A percentile compares a stretch with the other conserved stretches of the same genome.
Evolutionary conservation across 2,329 filamentous ascomycete genomes (phyloP).

Genomic region (Neospermospora avenae): DNA sequence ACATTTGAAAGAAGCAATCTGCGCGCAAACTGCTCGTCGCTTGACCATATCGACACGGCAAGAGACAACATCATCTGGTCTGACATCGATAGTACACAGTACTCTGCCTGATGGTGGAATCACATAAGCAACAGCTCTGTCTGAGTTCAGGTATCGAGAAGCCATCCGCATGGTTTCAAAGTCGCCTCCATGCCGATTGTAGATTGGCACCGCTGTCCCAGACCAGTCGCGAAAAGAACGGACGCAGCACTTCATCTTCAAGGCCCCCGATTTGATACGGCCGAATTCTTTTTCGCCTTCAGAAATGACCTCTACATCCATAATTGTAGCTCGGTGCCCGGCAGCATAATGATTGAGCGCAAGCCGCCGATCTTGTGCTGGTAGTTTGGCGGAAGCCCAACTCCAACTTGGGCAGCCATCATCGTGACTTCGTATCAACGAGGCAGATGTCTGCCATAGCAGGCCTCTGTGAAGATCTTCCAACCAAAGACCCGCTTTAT

Average conservation of each 20-base stretch:
- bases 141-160: not conserved
- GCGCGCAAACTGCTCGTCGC: not conserved
- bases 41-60: not conserved
- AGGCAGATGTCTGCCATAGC: not conserved
- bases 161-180: not conserved
- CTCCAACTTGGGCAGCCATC: not conserved
- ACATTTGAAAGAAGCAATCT: constrained; percentile 2
- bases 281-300: not conserved
- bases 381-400: not conserved
- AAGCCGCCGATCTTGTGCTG: not conserved
- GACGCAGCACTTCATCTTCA: not conserved
- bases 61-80: not conserved
- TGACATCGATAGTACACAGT: constrained; percentile 3
- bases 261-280: not conserved
- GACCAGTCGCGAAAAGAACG: not conserved
- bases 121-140: not conserved
- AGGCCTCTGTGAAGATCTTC: constrained; percentile 14
- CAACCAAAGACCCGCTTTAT: constrained; percentile 11
- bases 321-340: constrained; percentile 1
- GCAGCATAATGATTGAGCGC: not conserved
- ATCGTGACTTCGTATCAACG: not conserved
- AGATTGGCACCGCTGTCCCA: not conserved
- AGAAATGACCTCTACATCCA: not conserved
- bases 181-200: not conserved
- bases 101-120: not conserved